Evolutionary conservation across 345 rosid species (phyloP), one percentile per base, ranked within the genome.

Genomic region (Melaleuca alternifolia): DNA sequence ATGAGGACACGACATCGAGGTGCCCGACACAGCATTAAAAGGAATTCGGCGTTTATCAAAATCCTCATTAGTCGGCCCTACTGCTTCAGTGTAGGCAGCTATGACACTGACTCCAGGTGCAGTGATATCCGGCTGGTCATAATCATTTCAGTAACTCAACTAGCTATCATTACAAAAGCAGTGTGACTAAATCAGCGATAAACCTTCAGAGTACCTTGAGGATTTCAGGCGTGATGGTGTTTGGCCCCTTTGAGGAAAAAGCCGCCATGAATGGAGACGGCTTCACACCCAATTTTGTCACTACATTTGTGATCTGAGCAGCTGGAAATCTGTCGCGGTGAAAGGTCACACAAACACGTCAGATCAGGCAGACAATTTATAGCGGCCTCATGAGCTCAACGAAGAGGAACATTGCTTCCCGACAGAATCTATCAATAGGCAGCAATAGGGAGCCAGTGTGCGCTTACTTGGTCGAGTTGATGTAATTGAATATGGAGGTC

Each of bases 1-100:
- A 89, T 95, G 99, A 88, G 98, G 98, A 88, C 98, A 94, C 7
- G 98, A 95, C 99, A 95, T 96, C 14, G 98, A 95, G 50, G 99
- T 96, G 85, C 99, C 99, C 0, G 98, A 94, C 26, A 84, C 52
- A 6, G 91, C 90, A 88, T 92, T 93, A 88, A 85, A 96, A 62
- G 88, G 87, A 84, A 91, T 89, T 50, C 95, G 89, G 5, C 98
- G 94, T 71, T 89, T 86, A 89, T 96, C 96, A 61, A 83, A 92
- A 65, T 59, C 90, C 54, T 89, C 54, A 52, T 89, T 87, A 46
- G 96, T 93, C 30, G 97, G 98, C 62, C 93, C 90, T 77, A 6
- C 57, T 50, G 93, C 95, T 91, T 85, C 93, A 30, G 93, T 92
- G 84, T 89, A 94, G 24, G 98, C 96, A 30, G 99, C 99, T 54